Evolutionary conservation across 2,329 filamentous ascomycete species (phyloP).

Genomic region (Tolypocladium paradoxum): DNA sequence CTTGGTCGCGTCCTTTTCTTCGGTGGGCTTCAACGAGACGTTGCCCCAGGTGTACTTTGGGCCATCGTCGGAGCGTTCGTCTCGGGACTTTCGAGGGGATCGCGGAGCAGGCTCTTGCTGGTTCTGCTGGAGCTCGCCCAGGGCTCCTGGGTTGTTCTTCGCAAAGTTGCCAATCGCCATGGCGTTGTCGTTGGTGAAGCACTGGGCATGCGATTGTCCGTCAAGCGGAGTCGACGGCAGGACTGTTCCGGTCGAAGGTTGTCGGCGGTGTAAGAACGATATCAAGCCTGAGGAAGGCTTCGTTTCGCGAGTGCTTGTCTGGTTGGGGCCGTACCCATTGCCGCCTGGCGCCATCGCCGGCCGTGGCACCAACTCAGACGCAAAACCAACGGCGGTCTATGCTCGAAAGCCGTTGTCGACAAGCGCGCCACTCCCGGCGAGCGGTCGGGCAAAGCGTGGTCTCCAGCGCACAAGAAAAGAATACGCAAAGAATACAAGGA

Average conservation of each 20-base stretch:
- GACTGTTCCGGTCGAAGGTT: conserved; percentile 31
- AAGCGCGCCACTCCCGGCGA: neutral
- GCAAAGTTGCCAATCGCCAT: conserved; percentile 23
- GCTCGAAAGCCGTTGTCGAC: neutral
- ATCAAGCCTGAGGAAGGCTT: conserved; percentile 38
- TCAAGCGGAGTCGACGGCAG: conserved; percentile 11
- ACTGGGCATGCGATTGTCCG: neutral
- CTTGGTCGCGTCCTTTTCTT: conserved; percentile 21
- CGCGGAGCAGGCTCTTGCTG: conserved; percentile 30
- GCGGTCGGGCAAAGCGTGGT: neutral
- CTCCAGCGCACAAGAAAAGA: neutral
- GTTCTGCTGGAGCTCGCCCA: conserved; percentile 49
- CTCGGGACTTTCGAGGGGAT: conserved; percentile 27
- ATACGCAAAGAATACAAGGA: neutral
- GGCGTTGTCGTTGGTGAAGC: conserved; percentile 9
- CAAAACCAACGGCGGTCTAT: neutral
- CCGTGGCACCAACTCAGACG: neutral
- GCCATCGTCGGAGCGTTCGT: conserved; percentile 18
- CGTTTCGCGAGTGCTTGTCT: conserved; percentile 26
- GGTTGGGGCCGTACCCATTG: conserved; percentile 4
- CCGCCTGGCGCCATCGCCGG: conserved; percentile 9
- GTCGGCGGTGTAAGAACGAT: conserved; percentile 38
- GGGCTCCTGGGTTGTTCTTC: conserved; percentile 30
- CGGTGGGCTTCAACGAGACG: conserved; percentile 33
- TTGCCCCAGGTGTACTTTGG: conserved; percentile 20